Conservation (phyloP, 23 red algal species). For the Cyanidiococcus yangmingshanensis region DNA sequence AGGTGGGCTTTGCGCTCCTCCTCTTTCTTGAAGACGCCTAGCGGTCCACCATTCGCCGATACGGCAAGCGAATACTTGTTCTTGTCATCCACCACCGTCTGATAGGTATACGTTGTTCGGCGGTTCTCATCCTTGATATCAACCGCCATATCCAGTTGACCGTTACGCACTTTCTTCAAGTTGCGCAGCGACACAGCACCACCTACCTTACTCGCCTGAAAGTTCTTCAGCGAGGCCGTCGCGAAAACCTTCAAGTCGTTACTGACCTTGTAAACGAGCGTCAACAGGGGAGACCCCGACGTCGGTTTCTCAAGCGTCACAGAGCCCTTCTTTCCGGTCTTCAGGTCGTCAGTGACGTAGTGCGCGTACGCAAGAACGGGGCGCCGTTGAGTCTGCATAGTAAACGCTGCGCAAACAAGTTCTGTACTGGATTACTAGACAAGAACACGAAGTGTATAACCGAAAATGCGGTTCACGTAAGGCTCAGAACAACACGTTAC, state of each 20-base stretch:
- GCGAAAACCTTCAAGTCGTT: slow-evolving; percentile 13
- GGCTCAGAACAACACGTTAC: no score
- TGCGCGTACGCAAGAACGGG: slow-evolving; percentile 7
- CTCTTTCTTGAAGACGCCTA: slow-evolving; percentile 8
- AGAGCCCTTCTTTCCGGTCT: slow-evolving; percentile 7
- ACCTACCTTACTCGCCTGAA: not conserved
- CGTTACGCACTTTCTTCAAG: slow-evolving; percentile 2
- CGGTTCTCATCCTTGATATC: not conserved
- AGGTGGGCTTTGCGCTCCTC: slow-evolving; percentile 7
- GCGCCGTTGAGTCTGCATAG: not conserved
- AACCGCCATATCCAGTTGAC: not conserved
- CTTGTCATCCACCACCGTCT: slow-evolving; percentile 16
- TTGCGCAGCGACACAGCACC: not conserved
- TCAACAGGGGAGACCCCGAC: not conserved
- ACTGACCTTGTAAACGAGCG: slow-evolving; percentile 6
- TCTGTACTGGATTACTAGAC: no score
- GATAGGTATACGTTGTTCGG: not conserved
- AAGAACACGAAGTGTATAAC: no score
- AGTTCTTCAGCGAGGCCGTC: not conserved
- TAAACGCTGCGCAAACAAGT: no score
- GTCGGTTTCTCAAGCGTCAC: slow-evolving; percentile 14
- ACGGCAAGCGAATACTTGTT: slow-evolving; percentile 17
- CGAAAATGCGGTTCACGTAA: no score
- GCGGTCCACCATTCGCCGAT: not conserved
- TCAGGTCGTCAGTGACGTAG: slow-evolving; percentile 8